Percentiles rank a stretch among this genome's conserved stretches.
phyloP scores from a whole-genome alignment of 352 stramenopile species.

The Aphanomyces invadans region DNA sequence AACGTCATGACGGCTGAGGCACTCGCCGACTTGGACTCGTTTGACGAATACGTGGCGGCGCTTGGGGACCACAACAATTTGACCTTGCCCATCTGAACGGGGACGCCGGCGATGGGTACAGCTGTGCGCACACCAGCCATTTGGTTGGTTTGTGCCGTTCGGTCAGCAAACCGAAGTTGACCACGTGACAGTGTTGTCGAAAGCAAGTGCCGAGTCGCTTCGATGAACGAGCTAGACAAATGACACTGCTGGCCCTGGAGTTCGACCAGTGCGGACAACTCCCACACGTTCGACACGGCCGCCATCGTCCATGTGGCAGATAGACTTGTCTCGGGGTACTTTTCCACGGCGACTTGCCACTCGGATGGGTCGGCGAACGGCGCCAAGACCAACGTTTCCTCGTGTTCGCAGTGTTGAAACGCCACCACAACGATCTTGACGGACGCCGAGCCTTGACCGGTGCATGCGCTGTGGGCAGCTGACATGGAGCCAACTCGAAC shows the following conservation, averaged over 20 bases:
- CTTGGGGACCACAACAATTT: constrained; percentile 14
- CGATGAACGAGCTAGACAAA: constrained; percentile 46
- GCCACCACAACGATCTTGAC: constrained; percentile 60
- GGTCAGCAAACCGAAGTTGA: too few species aligned
- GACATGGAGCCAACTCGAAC: constrained; percentile 44
- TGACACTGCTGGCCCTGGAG: constrained; percentile 64
- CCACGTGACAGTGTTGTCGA: too few species aligned
- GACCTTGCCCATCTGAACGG: background rate
- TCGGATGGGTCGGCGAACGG: constrained; percentile 50
- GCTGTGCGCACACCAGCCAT: constrained; percentile 27
- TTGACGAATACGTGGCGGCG: background rate
- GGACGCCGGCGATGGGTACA: background rate
- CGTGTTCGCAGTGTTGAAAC: constrained; percentile 24
- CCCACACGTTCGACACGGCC: background rate
- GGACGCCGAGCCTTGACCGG: constrained; percentile 34
- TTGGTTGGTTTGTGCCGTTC: too few species aligned
- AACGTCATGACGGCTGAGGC: background rate
- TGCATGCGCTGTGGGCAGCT: constrained; percentile 29
- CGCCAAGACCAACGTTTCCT: constrained; percentile 64
- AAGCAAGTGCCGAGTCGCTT: constrained; percentile 33
- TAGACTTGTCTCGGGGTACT: constrained; percentile 61
- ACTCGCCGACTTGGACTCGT: background rate
- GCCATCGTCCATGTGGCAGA: constrained; percentile 46
- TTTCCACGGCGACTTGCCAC: constrained; percentile 66
- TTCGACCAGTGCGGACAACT: constrained; percentile 50